Percentiles rank a stretch among this genome's conserved stretches.
These are phyloP conservation scores for Tolypocladium cylindrosporum DNA, from an alignment of 2,329 filamentous ascomycete genomes.

Conservation along the genomic window DNA sequence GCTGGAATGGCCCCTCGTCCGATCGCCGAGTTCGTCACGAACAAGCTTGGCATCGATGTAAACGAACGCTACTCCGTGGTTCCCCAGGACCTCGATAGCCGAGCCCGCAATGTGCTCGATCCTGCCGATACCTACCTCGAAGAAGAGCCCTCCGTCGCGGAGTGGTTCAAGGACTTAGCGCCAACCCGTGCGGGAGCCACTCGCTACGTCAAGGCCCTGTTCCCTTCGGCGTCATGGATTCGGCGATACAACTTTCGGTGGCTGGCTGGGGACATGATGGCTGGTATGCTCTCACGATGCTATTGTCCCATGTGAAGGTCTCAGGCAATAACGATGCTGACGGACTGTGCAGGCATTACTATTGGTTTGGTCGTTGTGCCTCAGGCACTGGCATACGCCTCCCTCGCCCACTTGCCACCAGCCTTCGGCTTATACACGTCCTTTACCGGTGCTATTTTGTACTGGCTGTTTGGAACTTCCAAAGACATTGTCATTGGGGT, in stretches of 20 bases:
- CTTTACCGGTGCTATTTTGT: conserved; percentile 69
- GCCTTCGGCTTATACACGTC: conserved; percentile 73
- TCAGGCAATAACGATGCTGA: not conserved
- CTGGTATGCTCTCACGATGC: conserved; percentile 37
- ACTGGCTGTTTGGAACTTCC: conserved; percentile 78
- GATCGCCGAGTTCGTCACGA: conserved; percentile 11
- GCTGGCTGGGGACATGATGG: conserved; percentile 63
- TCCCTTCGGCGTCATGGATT: conserved; percentile 64
- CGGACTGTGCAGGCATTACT: conserved; percentile 18
- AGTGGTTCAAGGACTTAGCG: conserved; percentile 48
- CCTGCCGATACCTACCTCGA: conserved; percentile 39
- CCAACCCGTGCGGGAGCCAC: conserved; percentile 37
- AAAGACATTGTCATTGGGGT: conserved; percentile 76
- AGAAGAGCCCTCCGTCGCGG: conserved; percentile 52
- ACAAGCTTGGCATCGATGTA: conserved; percentile 19
- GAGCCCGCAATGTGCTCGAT: conserved; percentile 13
- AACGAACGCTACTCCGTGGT: conserved; percentile 16
- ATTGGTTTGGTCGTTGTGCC: conserved; percentile 64
- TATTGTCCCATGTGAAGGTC: not conserved
- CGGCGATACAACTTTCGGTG: conserved; percentile 61
- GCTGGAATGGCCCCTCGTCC: conserved; percentile 1
- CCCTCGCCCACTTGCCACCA: conserved; percentile 55
- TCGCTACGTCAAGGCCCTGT: conserved; percentile 41
- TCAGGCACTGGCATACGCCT: conserved; percentile 72
- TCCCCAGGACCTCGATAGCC: conserved; percentile 14